Percentiles rank a stretch among this genome's conserved stretches.
phyloP scores from a whole-genome alignment of 352 stramenopile species.

The Phytophthora fragariaefolia region DNA sequence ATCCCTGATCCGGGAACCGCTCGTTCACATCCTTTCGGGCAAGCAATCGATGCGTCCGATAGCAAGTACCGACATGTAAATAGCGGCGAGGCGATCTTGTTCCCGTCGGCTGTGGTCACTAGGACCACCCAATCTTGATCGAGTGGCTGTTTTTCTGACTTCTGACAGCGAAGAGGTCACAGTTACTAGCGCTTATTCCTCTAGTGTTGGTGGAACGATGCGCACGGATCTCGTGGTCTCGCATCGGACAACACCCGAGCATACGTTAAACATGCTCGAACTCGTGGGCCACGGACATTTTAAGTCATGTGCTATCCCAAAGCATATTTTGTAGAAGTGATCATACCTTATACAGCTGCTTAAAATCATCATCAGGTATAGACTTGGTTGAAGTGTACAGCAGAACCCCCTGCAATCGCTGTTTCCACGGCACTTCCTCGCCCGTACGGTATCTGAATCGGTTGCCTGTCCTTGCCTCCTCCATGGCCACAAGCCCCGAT shows the following conservation, averaged over 20 bases:
- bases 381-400: background rate
- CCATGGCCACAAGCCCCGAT: conserved; percentile 14
- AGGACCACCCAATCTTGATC: background rate
- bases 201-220: conserved; percentile 8
- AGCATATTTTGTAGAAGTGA: background rate
- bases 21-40: conserved; percentile 7
- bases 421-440: conserved; percentile 16
- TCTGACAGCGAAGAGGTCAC: conserved; percentile 1
- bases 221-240: conserved; percentile 7
- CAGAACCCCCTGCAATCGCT: background rate
- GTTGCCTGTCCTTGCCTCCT: conserved; percentile 16
- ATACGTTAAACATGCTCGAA: background rate
- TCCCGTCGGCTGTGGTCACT: background rate
- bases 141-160: background rate
- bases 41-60: conserved; percentile 8
- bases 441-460: background rate
- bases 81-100: background rate
- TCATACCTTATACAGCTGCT: conserved; percentile 9
- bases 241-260: background rate
- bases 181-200: conserved; percentile 21
- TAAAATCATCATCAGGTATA: background rate
- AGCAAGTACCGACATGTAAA: background rate
- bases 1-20: conserved; percentile 12
- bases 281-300: background rate
- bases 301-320: no score